Evolutionary conservation across 139 green algal species (phyloP).

Genomic region (Chlorella sp.): DNA sequence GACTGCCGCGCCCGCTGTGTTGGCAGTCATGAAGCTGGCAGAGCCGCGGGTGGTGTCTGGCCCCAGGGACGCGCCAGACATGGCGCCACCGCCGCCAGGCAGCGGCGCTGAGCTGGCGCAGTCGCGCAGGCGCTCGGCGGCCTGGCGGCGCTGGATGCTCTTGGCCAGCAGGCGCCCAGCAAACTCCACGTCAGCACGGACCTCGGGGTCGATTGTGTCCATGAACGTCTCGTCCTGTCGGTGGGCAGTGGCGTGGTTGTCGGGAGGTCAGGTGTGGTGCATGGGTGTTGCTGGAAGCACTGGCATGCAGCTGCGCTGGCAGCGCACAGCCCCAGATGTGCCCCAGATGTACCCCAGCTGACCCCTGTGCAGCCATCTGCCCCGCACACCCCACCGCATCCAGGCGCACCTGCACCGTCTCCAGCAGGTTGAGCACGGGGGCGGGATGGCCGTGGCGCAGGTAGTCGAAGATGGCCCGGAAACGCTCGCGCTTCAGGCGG

Average conservation of each 20-base stretch:
- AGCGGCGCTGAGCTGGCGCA: conserved; percentile 32
- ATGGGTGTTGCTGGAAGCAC: neutral
- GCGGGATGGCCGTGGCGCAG: conserved; percentile 48
- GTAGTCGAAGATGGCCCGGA: conserved; percentile 84
- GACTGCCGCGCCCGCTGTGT: neutral
- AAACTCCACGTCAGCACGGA: conserved; percentile 69
- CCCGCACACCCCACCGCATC: neutral
- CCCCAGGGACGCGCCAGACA: neutral
- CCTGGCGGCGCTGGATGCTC: conserved; percentile 13
- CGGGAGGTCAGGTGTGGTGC: neutral
- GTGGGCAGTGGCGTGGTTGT: neutral
- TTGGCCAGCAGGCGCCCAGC: conserved; percentile 40
- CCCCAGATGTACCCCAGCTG: neutral
- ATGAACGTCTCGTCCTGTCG: conserved; percentile 67
- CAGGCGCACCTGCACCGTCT: conserved; percentile 36
- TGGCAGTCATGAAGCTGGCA: neutral
- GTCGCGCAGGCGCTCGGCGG: conserved; percentile 22
- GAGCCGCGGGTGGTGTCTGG: too few species aligned
- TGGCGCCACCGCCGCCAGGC: neutral
- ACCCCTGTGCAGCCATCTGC: neutral
- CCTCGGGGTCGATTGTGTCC: conserved; percentile 68
- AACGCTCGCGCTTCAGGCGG: conserved; percentile 74
- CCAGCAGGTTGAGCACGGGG: conserved; percentile 50
- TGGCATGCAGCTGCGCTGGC: too few species aligned
- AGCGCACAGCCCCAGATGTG: neutral